These are phyloP conservation scores for Alternaria postmessia DNA, from an alignment of 2,329 filamentous ascomycete species.

Conservation along the genomic window DNA sequence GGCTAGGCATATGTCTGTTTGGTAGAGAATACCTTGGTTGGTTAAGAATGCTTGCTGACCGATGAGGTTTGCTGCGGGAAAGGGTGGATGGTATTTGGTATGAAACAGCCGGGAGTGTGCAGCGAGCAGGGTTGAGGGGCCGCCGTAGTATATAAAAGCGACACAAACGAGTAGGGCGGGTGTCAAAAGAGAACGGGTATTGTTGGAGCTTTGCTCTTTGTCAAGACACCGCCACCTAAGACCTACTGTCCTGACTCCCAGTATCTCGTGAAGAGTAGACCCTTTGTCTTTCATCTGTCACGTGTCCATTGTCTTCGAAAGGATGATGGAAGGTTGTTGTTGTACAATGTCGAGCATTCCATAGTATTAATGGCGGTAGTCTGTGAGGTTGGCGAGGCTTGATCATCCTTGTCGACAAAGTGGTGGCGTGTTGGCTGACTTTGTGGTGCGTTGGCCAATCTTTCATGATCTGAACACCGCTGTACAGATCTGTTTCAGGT, in stretches of 20 bases:
- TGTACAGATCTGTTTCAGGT: conserved; percentile 11
- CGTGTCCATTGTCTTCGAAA: conserved; percentile 29
- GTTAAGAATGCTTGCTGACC: not conserved
- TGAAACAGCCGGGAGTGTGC: conserved; percentile 14
- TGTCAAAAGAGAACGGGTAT: conserved; percentile 25
- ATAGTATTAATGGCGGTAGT: not conserved
- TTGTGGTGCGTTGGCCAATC: conserved; percentile 17
- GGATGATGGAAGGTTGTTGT: conserved; percentile 6
- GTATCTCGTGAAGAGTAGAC: conserved; percentile 25
- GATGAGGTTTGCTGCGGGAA: conserved; percentile 21
- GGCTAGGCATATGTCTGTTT: conserved; percentile 12
- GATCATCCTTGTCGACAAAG: conserved; percentile 3
- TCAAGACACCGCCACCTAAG: conserved; percentile 23
- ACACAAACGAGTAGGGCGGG: conserved; percentile 39
- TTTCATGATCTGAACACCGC: conserved; percentile 18
- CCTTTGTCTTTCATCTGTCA: conserved; percentile 34
- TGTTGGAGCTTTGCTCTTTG: conserved; percentile 43
- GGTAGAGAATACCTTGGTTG: not conserved
- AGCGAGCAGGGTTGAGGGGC: conserved; percentile 19
- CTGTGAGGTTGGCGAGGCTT: not conserved
- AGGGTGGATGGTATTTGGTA: conserved; percentile 3
- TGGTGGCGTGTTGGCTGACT: conserved; percentile 16
- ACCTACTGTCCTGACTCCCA: conserved; percentile 21
- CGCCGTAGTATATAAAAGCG: conserved; percentile 34
- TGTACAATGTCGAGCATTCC: conserved; percentile 24